Evolutionary conservation across 176 grass and related monocot species (phyloP).

Genomic region (Tillandsia fasciculata): DNA sequence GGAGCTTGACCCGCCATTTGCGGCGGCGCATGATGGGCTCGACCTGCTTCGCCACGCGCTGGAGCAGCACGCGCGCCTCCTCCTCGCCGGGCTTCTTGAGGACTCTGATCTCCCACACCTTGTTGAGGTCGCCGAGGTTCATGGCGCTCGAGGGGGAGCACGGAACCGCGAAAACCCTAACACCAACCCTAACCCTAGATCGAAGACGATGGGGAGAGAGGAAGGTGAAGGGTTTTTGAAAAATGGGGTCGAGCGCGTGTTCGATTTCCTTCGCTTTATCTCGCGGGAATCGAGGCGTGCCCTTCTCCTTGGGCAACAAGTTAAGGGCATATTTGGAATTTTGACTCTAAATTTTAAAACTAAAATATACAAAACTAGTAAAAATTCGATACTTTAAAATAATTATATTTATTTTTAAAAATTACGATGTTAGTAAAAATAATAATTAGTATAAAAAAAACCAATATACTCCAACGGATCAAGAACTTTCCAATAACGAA

Average conservation of each 20-base stretch:
- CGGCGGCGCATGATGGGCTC: conserved; percentile 92
- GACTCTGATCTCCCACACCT: conserved; percentile 77
- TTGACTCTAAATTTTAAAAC: no score
- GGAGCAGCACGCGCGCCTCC: conserved; percentile 50
- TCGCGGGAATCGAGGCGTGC: not conserved
- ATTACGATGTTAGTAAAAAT: no score
- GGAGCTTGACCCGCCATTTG: conserved; percentile 87
- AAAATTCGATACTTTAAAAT: no score
- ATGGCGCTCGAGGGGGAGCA: not conserved
- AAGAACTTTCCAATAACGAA: no score
- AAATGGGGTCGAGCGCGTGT: not conserved
- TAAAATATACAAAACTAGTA: no score
- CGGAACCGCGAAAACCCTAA: not conserved
- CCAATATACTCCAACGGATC: no score
- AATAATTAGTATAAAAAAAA: no score
- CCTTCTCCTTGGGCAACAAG: not conserved
- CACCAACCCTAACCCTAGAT: not conserved
- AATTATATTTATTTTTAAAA: no score
- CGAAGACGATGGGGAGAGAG: not conserved
- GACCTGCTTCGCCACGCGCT: conserved; percentile 80
- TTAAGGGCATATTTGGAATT: no score
- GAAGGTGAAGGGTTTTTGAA: not conserved
- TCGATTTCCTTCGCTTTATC: not conserved
- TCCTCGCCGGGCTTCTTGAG: conserved; percentile 62
- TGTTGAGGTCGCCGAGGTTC: conserved; percentile 76